These are phyloP conservation scores for Gossypium stocksii DNA, from an alignment of 345 rosid genomes.

Conservation along the genomic window DNA sequence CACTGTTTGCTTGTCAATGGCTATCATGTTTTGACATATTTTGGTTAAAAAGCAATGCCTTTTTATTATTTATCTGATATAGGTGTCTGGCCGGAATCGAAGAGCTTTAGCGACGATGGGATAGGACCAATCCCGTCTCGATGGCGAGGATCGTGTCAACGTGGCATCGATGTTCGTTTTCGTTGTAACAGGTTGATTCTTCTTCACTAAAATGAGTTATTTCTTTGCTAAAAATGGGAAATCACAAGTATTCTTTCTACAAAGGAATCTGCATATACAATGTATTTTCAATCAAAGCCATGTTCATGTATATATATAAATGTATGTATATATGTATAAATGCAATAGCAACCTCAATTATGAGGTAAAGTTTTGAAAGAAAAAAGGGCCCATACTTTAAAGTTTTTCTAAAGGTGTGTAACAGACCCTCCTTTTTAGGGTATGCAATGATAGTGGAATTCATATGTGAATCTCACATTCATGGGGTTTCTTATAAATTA, in stretches of 20 bases:
- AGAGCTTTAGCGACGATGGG: constrained; percentile 59
- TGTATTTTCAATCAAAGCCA: neutral
- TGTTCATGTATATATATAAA: neutral
- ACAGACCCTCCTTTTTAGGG: constrained; percentile 7
- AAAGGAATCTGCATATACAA: neutral
- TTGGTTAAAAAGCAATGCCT: neutral
- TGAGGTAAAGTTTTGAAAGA: neutral
- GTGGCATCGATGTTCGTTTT: constrained; percentile 16
- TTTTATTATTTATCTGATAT: neutral
- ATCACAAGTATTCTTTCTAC: neutral
- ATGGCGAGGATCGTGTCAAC: constrained; percentile 53
- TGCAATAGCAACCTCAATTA: constrained; percentile 5
- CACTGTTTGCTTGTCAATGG: constrained; percentile 5
- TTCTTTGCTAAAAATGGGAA: neutral
- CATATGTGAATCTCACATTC: constrained; percentile 10
- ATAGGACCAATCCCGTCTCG: constrained; percentile 47
- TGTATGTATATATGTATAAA: no score
- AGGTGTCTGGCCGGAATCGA: constrained; percentile 72
- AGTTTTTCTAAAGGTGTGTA: constrained; percentile 12
- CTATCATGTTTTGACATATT: constrained; percentile 1
- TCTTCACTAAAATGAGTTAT: neutral
- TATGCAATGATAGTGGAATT: constrained; percentile 6
- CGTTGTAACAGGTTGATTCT: constrained; percentile 48
- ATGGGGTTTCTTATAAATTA: neutral
- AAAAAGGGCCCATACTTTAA: constrained; percentile 3